Evolutionary conservation across 495 filamentous ascomycete species (phyloP).

Genomic region (Neurospora sp.): DNA sequence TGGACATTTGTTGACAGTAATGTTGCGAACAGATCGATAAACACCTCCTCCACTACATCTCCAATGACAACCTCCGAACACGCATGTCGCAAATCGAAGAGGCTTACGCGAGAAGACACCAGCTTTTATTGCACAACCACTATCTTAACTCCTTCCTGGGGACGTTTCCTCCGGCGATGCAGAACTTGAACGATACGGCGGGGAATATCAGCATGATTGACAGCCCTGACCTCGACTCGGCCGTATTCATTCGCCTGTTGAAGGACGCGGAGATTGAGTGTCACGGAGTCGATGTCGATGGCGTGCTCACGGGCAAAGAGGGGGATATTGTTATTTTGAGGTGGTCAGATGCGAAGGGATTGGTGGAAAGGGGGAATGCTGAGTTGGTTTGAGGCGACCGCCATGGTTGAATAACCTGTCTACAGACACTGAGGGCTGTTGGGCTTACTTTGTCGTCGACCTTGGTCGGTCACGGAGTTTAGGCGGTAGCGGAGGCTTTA

Average conservation of each 20-base stretch:
- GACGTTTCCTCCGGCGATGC: conserved; percentile 64
- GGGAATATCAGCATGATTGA: conserved; percentile 91
- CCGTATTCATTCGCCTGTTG: conserved; percentile 76
- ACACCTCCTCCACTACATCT: conserved; percentile 53
- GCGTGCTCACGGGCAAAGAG: conserved; percentile 50
- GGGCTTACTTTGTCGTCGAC: background rate
- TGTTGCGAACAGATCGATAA: too few species aligned
- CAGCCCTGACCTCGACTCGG: conserved; percentile 65
- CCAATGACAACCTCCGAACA: conserved; percentile 31
- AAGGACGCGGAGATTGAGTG: conserved; percentile 45
- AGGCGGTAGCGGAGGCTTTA: background rate
- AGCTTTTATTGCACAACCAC: conserved; percentile 69
- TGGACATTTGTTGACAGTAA: too few species aligned
- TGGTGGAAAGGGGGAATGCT: conserved; percentile 62
- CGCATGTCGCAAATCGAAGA: conserved; percentile 64
- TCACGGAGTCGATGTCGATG: conserved; percentile 49
- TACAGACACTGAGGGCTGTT: background rate
- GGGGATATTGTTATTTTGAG: conserved; percentile 82
- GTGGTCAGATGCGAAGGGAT: conserved; percentile 69
- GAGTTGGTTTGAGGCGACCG: conserved; percentile 59
- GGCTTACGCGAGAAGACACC: conserved; percentile 71
- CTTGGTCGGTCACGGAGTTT: background rate
- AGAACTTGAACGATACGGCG: conserved; percentile 78
- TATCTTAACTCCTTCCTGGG: conserved; percentile 72
- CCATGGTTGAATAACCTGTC: background rate